A percentile compares a stretch with the other conserved stretches of the same genome.
These are phyloP conservation scores for Sporothrix phasma DNA, from an alignment of 2,329 filamentous ascomycete genomes.

Conservation along the genomic window DNA sequence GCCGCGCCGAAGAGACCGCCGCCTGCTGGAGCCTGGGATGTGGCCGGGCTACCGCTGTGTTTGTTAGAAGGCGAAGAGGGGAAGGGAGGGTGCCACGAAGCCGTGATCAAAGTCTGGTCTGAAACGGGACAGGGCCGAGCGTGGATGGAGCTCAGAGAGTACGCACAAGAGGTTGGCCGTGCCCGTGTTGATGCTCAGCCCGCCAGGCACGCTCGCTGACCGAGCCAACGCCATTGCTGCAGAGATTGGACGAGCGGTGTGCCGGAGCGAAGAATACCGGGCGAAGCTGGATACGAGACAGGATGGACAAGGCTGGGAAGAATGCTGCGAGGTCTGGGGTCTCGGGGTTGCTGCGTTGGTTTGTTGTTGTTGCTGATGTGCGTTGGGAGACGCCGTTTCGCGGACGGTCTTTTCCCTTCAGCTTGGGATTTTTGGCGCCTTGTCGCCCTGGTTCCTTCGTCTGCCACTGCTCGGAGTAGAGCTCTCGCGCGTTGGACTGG, in stretches of 20 bases:
- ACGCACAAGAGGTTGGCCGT: constrained; percentile 48
- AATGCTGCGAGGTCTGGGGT: background rate
- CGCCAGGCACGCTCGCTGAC: constrained; percentile 50
- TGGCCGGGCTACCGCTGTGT: constrained; percentile 14
- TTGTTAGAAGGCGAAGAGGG: background rate
- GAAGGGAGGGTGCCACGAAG: constrained; percentile 31
- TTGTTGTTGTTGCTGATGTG: constrained; percentile 1
- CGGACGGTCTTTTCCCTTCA: background rate
- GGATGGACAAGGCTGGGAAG: background rate
- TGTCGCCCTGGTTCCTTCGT: background rate
- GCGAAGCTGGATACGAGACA: background rate
- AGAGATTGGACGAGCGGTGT: background rate
- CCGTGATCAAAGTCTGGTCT: background rate
- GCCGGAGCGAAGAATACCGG: background rate
- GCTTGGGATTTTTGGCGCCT: constrained; percentile 1
- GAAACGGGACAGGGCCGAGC: background rate
- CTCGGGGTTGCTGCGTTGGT: background rate
- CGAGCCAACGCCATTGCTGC: constrained; percentile 40
- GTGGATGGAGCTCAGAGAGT: background rate
- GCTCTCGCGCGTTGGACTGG: background rate
- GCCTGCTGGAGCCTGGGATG: constrained; percentile 17
- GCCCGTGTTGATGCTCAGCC: constrained; percentile 54
- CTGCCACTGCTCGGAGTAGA: background rate
- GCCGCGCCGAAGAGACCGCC: constrained; percentile 25
- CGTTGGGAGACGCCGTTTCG: background rate